A percentile compares a stretch with the other conserved stretches of the same genome.
Evolutionary conservation across 1,284 basidiomycete genomes (phyloP).

Genomic region (Ceratobasidium papillatum): DNA sequence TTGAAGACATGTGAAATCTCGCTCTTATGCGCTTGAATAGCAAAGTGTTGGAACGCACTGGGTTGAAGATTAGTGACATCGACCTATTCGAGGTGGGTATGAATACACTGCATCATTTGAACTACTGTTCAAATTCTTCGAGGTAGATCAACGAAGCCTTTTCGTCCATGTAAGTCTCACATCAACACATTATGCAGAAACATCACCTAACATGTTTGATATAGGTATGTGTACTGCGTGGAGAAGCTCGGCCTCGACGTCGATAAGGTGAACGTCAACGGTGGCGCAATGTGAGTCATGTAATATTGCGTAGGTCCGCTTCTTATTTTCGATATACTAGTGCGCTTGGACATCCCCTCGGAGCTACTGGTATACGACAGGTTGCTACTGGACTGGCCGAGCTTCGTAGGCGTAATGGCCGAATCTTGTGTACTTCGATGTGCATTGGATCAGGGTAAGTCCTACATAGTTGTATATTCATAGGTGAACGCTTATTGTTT

Average conservation of each 20-base stretch:
- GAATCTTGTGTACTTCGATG: slow-evolving; percentile 64
- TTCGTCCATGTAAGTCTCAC: slow-evolving; percentile 59
- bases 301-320: slow-evolving; percentile 52
- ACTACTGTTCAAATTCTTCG: not conserved
- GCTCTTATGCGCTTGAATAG: not conserved
- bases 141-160: slow-evolving; percentile 81
- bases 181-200: too few species aligned
- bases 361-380: slow-evolving; percentile 79
- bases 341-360: slow-evolving; percentile 45
- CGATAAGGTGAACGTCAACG: slow-evolving; percentile 58
- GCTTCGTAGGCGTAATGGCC: slow-evolving; percentile 70
- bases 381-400: slow-evolving; percentile 86
- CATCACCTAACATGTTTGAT: too few species aligned
- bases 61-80: slow-evolving; percentile 53
- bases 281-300: slow-evolving; percentile 49
- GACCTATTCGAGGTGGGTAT: slow-evolving; percentile 50
- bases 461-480: not conserved
- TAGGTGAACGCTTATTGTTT: slow-evolving; percentile 51
- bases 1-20: too few species aligned
- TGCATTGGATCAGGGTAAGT: slow-evolving; percentile 37
- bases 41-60: slow-evolving; percentile 57
- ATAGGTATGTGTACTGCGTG: slow-evolving; percentile 78
- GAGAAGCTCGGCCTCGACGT: slow-evolving; percentile 56
- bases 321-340: slow-evolving; percentile 10
- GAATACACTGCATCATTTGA: not conserved